A percentile compares a stretch with the other conserved stretches of the same genome.
These are phyloP conservation scores for Citrus hindsii DNA, from an alignment of 345 rosid genomes.

Conservation along the genomic window DNA sequence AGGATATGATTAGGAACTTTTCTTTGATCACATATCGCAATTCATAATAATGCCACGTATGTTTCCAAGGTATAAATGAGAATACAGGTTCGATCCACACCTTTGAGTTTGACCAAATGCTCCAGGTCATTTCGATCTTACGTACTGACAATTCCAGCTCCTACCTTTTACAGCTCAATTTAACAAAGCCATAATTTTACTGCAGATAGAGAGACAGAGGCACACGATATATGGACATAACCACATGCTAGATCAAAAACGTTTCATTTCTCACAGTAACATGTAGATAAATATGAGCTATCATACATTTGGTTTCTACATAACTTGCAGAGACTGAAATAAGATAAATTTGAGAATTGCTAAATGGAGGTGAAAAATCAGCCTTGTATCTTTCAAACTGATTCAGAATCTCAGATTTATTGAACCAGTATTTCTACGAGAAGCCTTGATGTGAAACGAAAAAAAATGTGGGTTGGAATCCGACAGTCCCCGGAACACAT, in stretches of 20 bases:
- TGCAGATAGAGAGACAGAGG: background rate
- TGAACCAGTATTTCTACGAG: background rate
- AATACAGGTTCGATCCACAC: background rate
- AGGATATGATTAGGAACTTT: background rate
- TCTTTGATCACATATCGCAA: background rate
- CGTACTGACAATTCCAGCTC: background rate
- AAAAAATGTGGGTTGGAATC: constrained; percentile 5
- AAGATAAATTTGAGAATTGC: background rate
- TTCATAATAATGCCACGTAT: background rate
- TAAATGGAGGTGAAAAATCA: background rate
- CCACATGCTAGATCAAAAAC: background rate
- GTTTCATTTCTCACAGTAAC: background rate
- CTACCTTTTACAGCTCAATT: background rate
- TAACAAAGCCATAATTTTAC: background rate
- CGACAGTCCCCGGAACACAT: background rate
- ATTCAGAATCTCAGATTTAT: constrained; percentile 2
- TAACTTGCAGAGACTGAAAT: background rate
- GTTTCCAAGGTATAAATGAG: background rate
- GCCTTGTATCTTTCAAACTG: constrained; percentile 1
- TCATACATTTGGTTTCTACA: background rate
- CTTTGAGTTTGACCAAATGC: background rate
- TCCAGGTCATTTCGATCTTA: background rate
- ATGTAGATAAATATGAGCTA: background rate
- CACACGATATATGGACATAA: background rate
- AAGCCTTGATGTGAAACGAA: background rate